Percentiles rank a stretch among this genome's conserved stretches.
Evolutionary conservation across 2,329 filamentous ascomycete species (phyloP).

Genomic region (Apiospora marii): DNA sequence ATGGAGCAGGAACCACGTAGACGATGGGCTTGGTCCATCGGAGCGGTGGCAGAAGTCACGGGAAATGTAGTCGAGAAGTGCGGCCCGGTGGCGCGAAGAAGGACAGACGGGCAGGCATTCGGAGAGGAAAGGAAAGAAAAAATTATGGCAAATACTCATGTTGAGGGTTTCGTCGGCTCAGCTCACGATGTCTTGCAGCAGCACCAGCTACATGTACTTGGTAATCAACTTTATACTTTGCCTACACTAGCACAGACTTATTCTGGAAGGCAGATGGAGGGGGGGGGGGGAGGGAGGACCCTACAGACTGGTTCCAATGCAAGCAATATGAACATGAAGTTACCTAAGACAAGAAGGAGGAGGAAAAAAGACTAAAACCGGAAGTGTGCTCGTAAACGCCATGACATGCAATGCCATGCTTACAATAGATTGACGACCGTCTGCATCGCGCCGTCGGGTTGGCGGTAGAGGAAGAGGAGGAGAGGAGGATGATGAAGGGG

Average conservation of each 20-base stretch:
- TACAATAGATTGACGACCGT: constrained; percentile 14
- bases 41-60: neutral
- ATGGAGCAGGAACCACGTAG: constrained; percentile 9
- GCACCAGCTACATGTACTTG: constrained; percentile 2
- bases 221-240: neutral
- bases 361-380: neutral
- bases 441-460: constrained; percentile 14
- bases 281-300: neutral
- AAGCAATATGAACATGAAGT: neutral
- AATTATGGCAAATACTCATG: neutral
- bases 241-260: constrained; percentile 3
- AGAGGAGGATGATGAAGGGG: neutral
- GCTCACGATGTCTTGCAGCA: constrained; percentile 11
- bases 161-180: neutral
- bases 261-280: neutral
- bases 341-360: neutral
- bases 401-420: constrained; percentile 4
- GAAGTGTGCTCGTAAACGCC: neutral
- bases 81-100: constrained; percentile 4
- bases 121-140: neutral
- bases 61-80: neutral
- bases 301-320: constrained; percentile 7
- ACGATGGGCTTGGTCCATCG: neutral
- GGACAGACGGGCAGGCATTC: neutral
- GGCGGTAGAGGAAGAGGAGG: neutral